These are phyloP conservation scores for Saturnispora besseyi DNA, from an alignment of 805 yeast genomes.

Conservation along the genomic window DNA sequence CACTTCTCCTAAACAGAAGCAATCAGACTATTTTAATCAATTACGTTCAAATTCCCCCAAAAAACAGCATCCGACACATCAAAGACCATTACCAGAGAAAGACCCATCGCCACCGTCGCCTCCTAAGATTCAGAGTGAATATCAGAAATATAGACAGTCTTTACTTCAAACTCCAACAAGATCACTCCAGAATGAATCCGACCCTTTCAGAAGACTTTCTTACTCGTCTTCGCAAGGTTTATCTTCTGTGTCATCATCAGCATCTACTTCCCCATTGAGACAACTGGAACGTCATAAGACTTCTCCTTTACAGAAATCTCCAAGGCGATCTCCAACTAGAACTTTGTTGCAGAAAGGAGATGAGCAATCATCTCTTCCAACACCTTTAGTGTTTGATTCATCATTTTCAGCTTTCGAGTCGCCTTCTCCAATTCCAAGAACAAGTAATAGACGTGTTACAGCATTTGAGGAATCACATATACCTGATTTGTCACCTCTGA, in stretches of 20 bases:
- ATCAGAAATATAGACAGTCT: background rate
- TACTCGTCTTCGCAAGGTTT: background rate
- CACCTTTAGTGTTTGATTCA: constrained; percentile 7
- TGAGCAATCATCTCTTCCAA: background rate
- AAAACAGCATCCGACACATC: background rate
- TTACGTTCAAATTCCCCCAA: background rate
- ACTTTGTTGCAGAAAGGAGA: background rate
- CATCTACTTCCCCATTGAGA: background rate
- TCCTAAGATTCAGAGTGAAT: background rate
- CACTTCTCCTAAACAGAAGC: background rate
- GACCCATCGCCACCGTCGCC: background rate
- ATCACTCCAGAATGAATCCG: background rate
- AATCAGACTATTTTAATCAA: background rate
- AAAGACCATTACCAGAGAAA: background rate
- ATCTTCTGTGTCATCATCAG: background rate
- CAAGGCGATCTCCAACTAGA: background rate
- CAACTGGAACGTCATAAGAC: background rate
- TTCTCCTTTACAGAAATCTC: background rate
- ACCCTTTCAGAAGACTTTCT: background rate
- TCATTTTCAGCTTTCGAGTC: constrained; percentile 7
- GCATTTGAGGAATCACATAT: background rate
- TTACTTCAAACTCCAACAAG: background rate
- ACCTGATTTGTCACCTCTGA: constrained; percentile 6
- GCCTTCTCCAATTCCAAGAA: background rate
- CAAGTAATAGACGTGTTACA: background rate